Percentiles rank a stretch among this genome's conserved stretches.
phyloP scores from a whole-genome alignment of 208 protist species.

The Leishmania arabica region DNA sequence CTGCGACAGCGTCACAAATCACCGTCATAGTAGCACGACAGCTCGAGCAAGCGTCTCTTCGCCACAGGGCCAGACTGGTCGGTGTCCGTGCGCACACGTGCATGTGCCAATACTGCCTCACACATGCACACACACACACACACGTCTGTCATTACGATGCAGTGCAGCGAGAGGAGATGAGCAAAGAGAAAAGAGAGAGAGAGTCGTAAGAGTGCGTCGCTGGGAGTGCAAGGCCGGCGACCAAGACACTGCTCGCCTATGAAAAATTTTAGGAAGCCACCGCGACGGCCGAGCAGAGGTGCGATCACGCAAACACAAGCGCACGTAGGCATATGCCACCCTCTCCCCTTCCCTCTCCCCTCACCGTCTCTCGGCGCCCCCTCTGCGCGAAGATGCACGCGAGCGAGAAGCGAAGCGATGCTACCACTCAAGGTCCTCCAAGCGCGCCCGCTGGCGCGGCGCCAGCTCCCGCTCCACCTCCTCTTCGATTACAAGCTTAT shows the following conservation, averaged over 20 bases:
- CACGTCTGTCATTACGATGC: neutral
- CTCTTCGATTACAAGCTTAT: constrained; percentile 86
- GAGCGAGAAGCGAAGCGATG: constrained; percentile 1
- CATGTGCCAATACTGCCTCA: neutral
- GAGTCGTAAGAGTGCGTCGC: neutral
- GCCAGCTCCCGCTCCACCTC: constrained; percentile 74
- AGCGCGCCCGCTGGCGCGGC: constrained; percentile 42
- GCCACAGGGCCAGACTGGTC: neutral
- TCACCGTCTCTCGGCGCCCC: neutral
- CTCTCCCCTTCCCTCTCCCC: neutral
- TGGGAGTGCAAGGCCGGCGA: neutral
- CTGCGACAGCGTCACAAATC: neutral
- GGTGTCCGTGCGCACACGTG: neutral
- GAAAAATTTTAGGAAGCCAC: neutral
- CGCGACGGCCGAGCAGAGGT: neutral
- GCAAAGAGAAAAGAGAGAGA: neutral
- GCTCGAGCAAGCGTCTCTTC: neutral
- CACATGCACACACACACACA: neutral
- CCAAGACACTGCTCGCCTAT: neutral
- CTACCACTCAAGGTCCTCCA: constrained; percentile 87
- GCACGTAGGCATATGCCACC: neutral
- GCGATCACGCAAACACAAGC: neutral
- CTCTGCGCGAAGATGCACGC: neutral
- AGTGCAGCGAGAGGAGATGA: neutral
- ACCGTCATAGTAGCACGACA: neutral